Percentiles rank a stretch among this genome's conserved stretches.
These are phyloP conservation scores for Allium cepa DNA, from an alignment of 106 monocot genomes.

Conservation along the genomic window DNA sequence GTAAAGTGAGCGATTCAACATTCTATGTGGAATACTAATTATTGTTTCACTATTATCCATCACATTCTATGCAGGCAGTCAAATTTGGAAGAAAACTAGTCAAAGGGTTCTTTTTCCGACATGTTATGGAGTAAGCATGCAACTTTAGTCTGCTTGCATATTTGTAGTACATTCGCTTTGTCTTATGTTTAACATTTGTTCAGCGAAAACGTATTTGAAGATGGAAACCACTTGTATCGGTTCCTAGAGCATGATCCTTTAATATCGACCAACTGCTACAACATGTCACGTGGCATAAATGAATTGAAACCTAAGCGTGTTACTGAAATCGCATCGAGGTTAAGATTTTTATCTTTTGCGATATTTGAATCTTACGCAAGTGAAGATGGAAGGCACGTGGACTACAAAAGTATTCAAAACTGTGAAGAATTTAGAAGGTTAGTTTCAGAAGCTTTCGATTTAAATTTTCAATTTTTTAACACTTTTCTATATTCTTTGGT, in stretches of 20 bases:
- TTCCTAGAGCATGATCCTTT: slow-evolving; percentile 87
- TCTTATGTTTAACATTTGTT: slow-evolving; percentile 4
- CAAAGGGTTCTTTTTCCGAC: slow-evolving; percentile 62
- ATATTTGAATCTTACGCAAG: slow-evolving; percentile 90
- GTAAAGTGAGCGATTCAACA: too few relatives aligned
- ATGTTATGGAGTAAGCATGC: slow-evolving; percentile 69
- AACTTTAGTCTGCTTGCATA: slow-evolving; percentile 2
- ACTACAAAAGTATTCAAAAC: slow-evolving; percentile 65
- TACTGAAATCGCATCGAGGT: slow-evolving; percentile 61
- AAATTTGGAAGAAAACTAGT: slow-evolving; percentile 82
- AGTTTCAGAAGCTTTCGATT: neutral
- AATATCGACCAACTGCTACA: slow-evolving; percentile 61
- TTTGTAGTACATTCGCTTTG: neutral
- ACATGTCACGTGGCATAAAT: slow-evolving; percentile 56
- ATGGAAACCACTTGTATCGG: slow-evolving; percentile 85
- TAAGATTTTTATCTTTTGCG: slow-evolving; percentile 61
- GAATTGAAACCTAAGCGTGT: slow-evolving; percentile 75
- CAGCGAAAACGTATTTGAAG: slow-evolving; percentile 92
- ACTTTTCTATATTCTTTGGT: too few relatives aligned
- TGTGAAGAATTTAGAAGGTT: slow-evolving; percentile 85
- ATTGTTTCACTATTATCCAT: neutral
- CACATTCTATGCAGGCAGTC: slow-evolving; percentile 55
- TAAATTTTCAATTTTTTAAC: too few relatives aligned
- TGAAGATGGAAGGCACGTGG: slow-evolving; percentile 80
- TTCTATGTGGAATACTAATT: too few relatives aligned